phyloP scores from a whole-genome alignment of 768 basidiomycete genomes.

The Tremella mesenterica region DNA sequence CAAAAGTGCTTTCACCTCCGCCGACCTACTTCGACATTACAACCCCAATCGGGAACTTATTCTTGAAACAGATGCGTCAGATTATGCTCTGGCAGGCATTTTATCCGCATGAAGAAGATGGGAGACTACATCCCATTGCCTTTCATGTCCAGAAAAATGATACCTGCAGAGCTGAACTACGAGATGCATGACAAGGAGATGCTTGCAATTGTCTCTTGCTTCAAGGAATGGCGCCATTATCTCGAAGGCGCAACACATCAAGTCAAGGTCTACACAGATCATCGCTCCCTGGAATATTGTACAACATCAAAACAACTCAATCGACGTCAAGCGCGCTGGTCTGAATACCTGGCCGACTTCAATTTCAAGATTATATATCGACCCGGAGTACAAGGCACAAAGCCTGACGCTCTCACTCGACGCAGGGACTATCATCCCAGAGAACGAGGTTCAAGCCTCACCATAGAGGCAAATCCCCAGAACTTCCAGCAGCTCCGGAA shows the following conservation, averaged over 20 bases:
- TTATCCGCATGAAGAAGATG: conserved; percentile 16
- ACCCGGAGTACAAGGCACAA: no score
- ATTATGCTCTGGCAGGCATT: conserved; percentile 5
- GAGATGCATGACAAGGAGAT: conserved; percentile 52
- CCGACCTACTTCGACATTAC: conserved; percentile 17
- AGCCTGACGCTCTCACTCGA: conserved; percentile 13
- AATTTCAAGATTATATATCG: conserved; percentile 13
- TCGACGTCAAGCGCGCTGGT: no score
- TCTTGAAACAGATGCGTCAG: conserved; percentile 36
- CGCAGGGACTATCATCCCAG: conserved; percentile 5
- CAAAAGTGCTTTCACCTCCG: conserved; percentile 12
- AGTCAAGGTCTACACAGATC: conserved; percentile 7
- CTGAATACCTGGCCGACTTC: conserved; percentile 8
- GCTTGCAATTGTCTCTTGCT: conserved; percentile 43
- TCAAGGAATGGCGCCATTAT: neutral
- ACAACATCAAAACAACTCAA: no score
- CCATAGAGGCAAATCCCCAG: no score
- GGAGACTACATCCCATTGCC: conserved; percentile 37
- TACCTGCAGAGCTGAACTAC: conserved; percentile 48
- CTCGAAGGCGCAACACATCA: neutral
- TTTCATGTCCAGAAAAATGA: conserved; percentile 36
- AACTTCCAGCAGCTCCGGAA: neutral
- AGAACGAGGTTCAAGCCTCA: neutral
- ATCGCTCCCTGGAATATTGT: conserved; percentile 7
- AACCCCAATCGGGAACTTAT: conserved; percentile 4